Percentiles rank a stretch among this genome's conserved stretches.
Conservation (phyloP, 1,139 yeast species). For the Magnusiomyces suaveolens region DNA sequence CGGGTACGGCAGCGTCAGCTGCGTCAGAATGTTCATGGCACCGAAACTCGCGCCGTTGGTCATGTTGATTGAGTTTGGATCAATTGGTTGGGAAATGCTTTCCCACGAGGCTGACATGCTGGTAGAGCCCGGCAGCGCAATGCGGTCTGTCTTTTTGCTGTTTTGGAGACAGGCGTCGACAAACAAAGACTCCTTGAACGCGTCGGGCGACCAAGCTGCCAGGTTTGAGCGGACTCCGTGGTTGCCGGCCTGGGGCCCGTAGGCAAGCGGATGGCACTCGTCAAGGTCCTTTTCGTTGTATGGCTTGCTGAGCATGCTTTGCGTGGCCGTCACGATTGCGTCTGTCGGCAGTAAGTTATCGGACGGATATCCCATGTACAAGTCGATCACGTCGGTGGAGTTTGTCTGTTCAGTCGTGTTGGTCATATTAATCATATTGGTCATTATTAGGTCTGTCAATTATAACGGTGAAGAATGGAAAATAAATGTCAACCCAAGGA, state of each 20-base stretch:
- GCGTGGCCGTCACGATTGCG: constrained; percentile 49
- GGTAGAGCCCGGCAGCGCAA: neutral
- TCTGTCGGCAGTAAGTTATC: constrained; percentile 50
- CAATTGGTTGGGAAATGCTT: constrained; percentile 21
- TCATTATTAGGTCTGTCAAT: too few species aligned
- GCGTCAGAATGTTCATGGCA: constrained; percentile 55
- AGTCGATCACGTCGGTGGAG: constrained; percentile 18
- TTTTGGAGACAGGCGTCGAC: neutral
- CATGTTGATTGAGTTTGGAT: constrained; percentile 50
- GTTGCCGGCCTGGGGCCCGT: constrained; percentile 80
- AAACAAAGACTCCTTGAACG: constrained; percentile 29
- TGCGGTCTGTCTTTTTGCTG: neutral
- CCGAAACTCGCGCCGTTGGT: constrained; percentile 93
- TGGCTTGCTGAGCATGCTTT: constrained; percentile 43
- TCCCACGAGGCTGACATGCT: neutral
- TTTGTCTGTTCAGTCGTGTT: neutral
- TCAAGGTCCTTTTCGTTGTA: constrained; percentile 50
- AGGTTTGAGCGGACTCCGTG: constrained; percentile 48
- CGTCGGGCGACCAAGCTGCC: constrained; percentile 42
- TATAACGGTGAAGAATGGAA: neutral
- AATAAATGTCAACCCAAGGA: neutral
- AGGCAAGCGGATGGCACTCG: constrained; percentile 68
- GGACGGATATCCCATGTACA: constrained; percentile 61
- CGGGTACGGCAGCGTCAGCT: constrained; percentile 44
- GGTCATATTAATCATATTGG: neutral